Evolutionary conservation across 345 rosid genomes (phyloP).

Genomic region (Balakata baccata): DNA sequence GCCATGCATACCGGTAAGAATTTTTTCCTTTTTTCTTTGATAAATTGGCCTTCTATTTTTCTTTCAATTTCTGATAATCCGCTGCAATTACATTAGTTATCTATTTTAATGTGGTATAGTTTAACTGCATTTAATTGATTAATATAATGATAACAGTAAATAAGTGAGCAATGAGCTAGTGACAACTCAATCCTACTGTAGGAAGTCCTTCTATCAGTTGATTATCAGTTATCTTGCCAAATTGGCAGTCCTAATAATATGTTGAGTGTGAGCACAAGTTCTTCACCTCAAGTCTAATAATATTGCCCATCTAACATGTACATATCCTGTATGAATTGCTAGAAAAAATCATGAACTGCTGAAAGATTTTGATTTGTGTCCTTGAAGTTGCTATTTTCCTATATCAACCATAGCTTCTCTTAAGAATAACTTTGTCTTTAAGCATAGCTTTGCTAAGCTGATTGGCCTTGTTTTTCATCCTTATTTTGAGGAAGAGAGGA

Average conservation of each 20-base stretch:
- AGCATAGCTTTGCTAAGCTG: slow-evolving; percentile 3
- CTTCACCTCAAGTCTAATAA: background rate
- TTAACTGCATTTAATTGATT: background rate
- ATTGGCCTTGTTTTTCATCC: slow-evolving; percentile 6
- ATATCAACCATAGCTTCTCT: no score
- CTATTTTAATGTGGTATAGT: background rate
- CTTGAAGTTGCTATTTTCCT: background rate
- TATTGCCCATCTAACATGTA: background rate
- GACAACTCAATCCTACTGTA: background rate
- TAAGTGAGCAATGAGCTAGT: background rate
- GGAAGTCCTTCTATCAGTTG: background rate
- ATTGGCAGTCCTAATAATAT: background rate
- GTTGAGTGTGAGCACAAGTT: background rate
- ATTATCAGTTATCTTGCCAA: background rate
- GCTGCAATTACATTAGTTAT: background rate
- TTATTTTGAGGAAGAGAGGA: slow-evolving; percentile 60
- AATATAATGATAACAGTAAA: background rate
- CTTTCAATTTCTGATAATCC: background rate
- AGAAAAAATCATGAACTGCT: background rate
- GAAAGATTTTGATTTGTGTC: background rate
- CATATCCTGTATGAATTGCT: background rate
- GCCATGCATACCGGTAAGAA: slow-evolving; percentile 73
- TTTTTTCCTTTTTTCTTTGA: background rate
- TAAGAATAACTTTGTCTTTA: no score
- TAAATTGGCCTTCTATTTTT: background rate